Conservation (phyloP, 2,329 filamentous ascomycete genomes). For the Thielaviopsis euricoi region DNA sequence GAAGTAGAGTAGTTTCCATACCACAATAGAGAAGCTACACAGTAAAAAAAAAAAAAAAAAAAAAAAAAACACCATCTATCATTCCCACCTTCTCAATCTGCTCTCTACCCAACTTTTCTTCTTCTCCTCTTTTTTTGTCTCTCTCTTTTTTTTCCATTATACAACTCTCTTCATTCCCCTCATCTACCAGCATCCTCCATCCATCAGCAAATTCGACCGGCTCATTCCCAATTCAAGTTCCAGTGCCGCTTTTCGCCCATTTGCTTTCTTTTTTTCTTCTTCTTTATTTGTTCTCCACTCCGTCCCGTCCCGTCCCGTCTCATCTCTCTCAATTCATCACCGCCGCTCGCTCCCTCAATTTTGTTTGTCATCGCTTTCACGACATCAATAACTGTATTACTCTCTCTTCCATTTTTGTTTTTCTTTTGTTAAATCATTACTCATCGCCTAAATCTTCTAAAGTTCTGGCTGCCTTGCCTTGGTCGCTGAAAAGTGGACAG, state of each 20-base stretch:
- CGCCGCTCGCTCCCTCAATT: background rate
- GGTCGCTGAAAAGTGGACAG: background rate
- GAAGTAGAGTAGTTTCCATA: too few relatives aligned
- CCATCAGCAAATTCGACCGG: background rate
- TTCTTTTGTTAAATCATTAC: background rate
- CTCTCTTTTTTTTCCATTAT: too few relatives aligned
- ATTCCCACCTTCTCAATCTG: too few relatives aligned
- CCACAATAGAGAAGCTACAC: too few relatives aligned
- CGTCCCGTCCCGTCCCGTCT: too few relatives aligned
- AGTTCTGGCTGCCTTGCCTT: background rate
- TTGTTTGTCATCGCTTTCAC: background rate
- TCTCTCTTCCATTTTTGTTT: background rate
- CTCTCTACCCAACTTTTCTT: too few relatives aligned
- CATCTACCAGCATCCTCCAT: background rate
- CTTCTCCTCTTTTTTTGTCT: too few relatives aligned
- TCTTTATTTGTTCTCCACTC: background rate
- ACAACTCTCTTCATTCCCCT: background rate
- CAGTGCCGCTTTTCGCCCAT: background rate
- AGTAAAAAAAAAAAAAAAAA: too few relatives aligned
- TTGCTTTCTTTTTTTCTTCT: conserved; percentile 3
- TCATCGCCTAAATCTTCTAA: background rate
- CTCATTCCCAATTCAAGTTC: conserved; percentile 3
- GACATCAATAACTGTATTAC: conserved; percentile 2
- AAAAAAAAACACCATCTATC: too few relatives aligned
- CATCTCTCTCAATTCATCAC: too few relatives aligned